Base-by-base conservation (phyloP, 805 yeast genomes). In the Metschnikowia lochheadii region DNA sequence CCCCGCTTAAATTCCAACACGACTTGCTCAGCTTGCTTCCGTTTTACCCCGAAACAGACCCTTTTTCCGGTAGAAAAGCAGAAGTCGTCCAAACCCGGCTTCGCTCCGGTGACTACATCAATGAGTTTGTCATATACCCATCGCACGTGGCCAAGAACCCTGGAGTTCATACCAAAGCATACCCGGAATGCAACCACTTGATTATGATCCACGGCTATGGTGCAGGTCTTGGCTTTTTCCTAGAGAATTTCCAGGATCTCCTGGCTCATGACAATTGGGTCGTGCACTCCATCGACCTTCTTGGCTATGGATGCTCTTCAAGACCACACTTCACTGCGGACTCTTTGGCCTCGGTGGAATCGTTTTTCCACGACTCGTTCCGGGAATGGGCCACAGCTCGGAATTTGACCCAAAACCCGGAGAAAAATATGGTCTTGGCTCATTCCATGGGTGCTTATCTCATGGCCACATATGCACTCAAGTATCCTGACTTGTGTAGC, bases 401-500 rank as follows among this genome's bases (percentile, higher is more conserved):
- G 46, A 76, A 78, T 6, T 70, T 80, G 21, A 45, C 58, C 26
- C 52, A 50, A 20, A 70, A 73, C 20, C 51, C 53, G 2, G 46
- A 49, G 7, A 75, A 77, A 49, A 82, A 81, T 51, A 69, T 84
- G 46, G 77, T 81, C 40, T 80, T 83, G 66, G 95, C 96, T 1
- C 99, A 92, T 68, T 90, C 97, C 0, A 76, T 94, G 80, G 99
- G 99, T 4, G 97, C 96, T 0, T 92, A 91, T 63, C 60, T 92
- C 20, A 79, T 86, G 63, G 79, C 85, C 0, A 67, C 84, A 4
- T 87, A 89, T 58, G 85, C 88, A 3, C 72, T 83, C 48, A 69
- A 76, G 54, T 55, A 63, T 47, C 89, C 92, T 0, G 68, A 73
- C 1, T 78, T 82, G 41, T 84, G 91, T 54, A 71, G 76, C 44